Conservation (phyloP, 805 yeast genomes). For the Spathaspora passalidarum region DNA sequence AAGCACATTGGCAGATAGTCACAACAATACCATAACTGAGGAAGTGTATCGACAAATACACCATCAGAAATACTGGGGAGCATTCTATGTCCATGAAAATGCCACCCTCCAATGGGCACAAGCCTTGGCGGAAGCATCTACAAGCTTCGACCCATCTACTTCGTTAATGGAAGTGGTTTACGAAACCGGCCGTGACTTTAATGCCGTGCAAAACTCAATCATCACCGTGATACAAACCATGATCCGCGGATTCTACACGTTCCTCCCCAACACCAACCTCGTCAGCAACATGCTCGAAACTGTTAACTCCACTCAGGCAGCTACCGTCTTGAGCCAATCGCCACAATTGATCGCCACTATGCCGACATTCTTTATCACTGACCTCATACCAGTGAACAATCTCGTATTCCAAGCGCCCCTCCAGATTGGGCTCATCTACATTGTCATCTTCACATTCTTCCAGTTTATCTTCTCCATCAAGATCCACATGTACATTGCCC, state of each 20-base stretch:
- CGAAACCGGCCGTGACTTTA: conserved; percentile 33
- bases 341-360: conserved; percentile 23
- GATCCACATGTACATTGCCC: conserved; percentile 25
- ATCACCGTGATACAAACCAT: conserved; percentile 15
- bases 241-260: conserved; percentile 13
- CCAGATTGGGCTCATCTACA: conserved; percentile 30
- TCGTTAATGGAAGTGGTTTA: conserved; percentile 23
- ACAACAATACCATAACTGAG: conserved; percentile 20
- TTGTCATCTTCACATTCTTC: conserved; percentile 32
- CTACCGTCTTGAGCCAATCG: conserved; percentile 10
- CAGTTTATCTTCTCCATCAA: conserved; percentile 27
- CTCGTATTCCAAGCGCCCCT: conserved; percentile 28
- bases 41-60: conserved; percentile 29
- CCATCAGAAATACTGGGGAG: conserved; percentile 29
- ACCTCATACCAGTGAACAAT: conserved; percentile 21
- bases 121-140: conserved; percentile 15
- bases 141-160: conserved; percentile 16
- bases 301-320: conserved; percentile 8
- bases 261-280: conserved; percentile 18
- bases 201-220: conserved; percentile 24
- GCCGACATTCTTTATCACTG: conserved; percentile 22
- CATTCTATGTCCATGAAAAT: conserved; percentile 26
- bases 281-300: conserved; percentile 12
- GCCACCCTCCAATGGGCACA: conserved; percentile 22
- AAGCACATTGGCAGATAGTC: conserved; percentile 14